Conservation (phyloP, 164 flowering plant genomes). For the Macadamia integrifolia region DNA sequence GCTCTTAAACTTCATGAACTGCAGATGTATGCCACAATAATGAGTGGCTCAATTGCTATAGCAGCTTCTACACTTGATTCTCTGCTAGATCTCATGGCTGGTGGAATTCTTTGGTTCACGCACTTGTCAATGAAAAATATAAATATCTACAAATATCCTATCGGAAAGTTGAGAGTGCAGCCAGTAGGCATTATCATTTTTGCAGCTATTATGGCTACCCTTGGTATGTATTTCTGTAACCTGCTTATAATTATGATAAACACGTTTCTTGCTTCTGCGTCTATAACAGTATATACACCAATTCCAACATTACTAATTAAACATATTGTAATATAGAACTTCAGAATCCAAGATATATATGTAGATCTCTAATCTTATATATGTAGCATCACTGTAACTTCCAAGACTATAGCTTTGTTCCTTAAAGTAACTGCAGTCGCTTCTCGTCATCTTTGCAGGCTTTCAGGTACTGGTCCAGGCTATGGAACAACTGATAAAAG, state of each 20-base stretch:
- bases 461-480: constrained; percentile 85
- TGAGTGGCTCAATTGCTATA: constrained; percentile 89
- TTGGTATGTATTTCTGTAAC: constrained; percentile 42
- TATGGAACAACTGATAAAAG: constrained; percentile 55
- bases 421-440: background rate
- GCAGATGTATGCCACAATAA: constrained; percentile 83
- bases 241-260: too few relatives aligned
- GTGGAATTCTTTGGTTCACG: constrained; percentile 96
- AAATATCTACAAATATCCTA: constrained; percentile 90
- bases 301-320: too few relatives aligned
- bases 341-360: too few relatives aligned
- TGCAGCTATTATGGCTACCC: constrained; percentile 98
- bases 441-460: constrained; percentile 37
- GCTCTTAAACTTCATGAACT: constrained; percentile 1
- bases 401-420: too few relatives aligned
- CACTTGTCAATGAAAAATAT: constrained; percentile 82
- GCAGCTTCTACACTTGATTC: constrained; percentile 98
- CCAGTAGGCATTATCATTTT: constrained; percentile 94
- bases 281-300: too few relatives aligned
- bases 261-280: too few relatives aligned
- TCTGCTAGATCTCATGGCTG: constrained; percentile 94
- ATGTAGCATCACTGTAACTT: too few relatives aligned
- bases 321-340: too few relatives aligned
- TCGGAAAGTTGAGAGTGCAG: constrained; percentile 91
- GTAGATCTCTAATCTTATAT: too few relatives aligned